phyloP scores from a whole-genome alignment of 2,329 filamentous ascomycete species.

The Ophiostoma triangulosporum region DNA sequence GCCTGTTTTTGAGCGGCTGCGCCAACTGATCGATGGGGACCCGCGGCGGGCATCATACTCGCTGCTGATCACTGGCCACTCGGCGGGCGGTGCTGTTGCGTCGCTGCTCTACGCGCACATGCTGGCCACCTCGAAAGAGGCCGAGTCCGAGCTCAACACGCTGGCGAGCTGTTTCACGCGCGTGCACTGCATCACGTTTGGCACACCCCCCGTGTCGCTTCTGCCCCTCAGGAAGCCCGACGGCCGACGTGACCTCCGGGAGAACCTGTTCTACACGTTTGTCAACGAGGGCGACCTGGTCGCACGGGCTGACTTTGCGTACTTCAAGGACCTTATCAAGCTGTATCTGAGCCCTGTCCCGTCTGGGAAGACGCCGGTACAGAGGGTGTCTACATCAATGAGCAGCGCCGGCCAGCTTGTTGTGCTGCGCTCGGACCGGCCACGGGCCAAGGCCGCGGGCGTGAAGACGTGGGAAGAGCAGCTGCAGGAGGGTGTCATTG shows the following conservation, averaged over 20 bases:
- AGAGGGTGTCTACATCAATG: constrained; percentile 51
- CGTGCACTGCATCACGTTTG: constrained; percentile 75
- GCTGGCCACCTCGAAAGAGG: constrained; percentile 41
- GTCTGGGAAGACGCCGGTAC: neutral
- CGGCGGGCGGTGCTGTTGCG: constrained; percentile 73
- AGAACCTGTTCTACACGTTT: constrained; percentile 65
- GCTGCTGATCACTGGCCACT: constrained; percentile 74
- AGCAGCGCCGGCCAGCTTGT: constrained; percentile 59
- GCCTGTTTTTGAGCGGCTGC: constrained; percentile 57
- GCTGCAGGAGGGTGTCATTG: constrained; percentile 49
- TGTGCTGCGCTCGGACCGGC: constrained; percentile 43
- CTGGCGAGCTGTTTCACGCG: constrained; percentile 61
- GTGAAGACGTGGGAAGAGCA: constrained; percentile 36
- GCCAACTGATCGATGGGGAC: constrained; percentile 57
- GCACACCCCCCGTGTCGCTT: constrained; percentile 65
- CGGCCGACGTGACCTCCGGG: constrained; percentile 31
- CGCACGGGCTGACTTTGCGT: constrained; percentile 59
- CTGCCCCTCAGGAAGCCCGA: constrained; percentile 51
- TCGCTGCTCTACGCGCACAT: constrained; percentile 72
- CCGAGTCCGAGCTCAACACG: constrained; percentile 53
- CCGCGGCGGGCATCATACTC: constrained; percentile 52
- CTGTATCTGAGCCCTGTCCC: constrained; percentile 52
- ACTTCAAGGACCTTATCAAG: constrained; percentile 58
- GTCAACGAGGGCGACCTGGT: constrained; percentile 82
- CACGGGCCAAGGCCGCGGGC: constrained; percentile 24